A percentile compares a stretch with the other conserved stretches of the same genome.
phyloP scores from a whole-genome alignment of 129 eudicot genomes.

The Artemisia tridentata region DNA sequence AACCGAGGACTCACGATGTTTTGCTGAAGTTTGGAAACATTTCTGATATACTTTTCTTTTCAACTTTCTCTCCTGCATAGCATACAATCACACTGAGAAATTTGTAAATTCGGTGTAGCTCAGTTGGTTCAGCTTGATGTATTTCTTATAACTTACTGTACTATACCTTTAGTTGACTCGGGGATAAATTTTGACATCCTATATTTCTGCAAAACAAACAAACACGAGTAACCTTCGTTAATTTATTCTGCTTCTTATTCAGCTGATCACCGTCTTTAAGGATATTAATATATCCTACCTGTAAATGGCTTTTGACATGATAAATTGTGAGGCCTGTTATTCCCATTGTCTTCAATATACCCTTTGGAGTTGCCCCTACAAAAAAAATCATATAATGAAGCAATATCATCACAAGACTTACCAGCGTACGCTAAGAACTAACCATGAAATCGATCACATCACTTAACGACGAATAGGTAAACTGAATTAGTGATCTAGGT shows the following conservation, averaged over 20 bases:
- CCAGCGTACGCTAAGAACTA: neutral
- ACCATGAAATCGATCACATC: neutral
- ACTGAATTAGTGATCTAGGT: no score
- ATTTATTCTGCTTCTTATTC: no score
- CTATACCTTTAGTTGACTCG: no score
- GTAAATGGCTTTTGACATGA: slow-evolving; percentile 80
- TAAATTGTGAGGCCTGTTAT: slow-evolving; percentile 61
- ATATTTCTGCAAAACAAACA: no score
- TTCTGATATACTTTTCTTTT: slow-evolving; percentile 55
- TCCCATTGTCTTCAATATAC: slow-evolving; percentile 64
- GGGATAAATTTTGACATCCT: no score
- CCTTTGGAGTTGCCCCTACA: slow-evolving; percentile 80
- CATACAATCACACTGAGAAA: no score
- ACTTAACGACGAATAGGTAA: no score
- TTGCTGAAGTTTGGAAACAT: slow-evolving; percentile 61
- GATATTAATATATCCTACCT: slow-evolving; percentile 33
- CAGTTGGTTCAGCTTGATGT: no score
- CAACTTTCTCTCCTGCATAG: slow-evolving; percentile 48
- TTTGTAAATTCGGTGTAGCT: no score
- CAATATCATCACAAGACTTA: neutral
- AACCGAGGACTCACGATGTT: slow-evolving; percentile 28
- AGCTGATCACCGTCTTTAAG: no score
- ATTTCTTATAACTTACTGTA: no score
- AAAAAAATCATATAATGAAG: slow-evolving; percentile 10
- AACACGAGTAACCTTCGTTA: no score